Evolutionary conservation across 441 rosid genomes (phyloP), one percentile per base, ranked within the genome.

Genomic region (Pelargonium fulgidum): DNA sequence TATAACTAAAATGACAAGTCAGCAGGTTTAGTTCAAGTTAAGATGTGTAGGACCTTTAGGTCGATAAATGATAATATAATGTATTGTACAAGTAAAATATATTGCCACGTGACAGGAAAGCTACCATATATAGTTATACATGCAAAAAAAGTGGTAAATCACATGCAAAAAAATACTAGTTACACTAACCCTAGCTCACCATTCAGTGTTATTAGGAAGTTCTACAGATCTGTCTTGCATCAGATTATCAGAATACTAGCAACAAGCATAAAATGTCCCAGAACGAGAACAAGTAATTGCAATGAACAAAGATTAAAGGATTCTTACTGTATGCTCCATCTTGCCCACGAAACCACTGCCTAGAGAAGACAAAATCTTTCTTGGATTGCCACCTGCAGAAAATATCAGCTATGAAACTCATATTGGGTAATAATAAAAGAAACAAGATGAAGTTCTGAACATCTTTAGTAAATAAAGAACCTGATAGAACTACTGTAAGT

Each of bases 311-410:
- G 66, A 41, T 48, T 69, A 66, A 58, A 66, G 41, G 68, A 22
- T 59, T 65, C 99, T 89, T 85, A 95, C 99, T 90, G 64, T 95
- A 95, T 77, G 93, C 86, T 74, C 99, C 99, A 81, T 92, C 98
- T 81, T 90, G 99, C 69, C 91, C 93, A 62, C 81, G 86, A 84
- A 95, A 90, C 99, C 99, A 95, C 77, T 95, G 98, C 74, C 99
- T 84, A 62, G 99, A 90, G 86, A 88, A 95, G 72, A 95, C 81
- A 85, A 95, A 95, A 86, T 95, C 99, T 82, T 82, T 89, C 77
- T 84, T 90, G 48, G 96, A 86, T 65, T 85, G 87, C 98, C 99
- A 95, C 78, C 99, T 95, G 87, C 66, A 77, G 72, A 76, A 77
- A 68, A 81, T 63, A 71, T 65, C 33, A 69, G 70, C 72, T 22